Evolutionary conservation across 2,329 filamentous ascomycete genomes (phyloP).

Genomic region (Diaporthe ampelina): DNA sequence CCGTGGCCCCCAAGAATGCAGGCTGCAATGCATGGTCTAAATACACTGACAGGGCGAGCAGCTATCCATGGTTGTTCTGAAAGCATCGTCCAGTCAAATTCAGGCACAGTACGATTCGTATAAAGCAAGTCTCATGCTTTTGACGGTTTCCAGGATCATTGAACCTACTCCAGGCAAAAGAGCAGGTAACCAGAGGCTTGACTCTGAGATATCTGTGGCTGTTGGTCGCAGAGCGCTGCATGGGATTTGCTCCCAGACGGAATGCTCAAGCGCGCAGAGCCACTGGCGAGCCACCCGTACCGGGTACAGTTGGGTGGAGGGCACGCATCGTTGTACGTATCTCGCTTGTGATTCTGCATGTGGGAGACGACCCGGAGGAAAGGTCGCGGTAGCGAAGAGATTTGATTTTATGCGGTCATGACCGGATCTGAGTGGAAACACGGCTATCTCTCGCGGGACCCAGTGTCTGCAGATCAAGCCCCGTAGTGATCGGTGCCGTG

Average conservation of each 20-base stretch:
- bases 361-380: constrained; percentile 19
- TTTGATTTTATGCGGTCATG: constrained; percentile 39
- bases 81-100: constrained; percentile 13
- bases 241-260: neutral
- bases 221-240: neutral
- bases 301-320: neutral
- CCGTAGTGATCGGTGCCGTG: constrained; percentile 39
- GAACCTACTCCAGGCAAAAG: neutral
- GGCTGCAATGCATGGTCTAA: constrained; percentile 40
- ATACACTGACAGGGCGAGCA: constrained; percentile 7
- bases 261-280: neutral
- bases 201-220: neutral
- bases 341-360: constrained; percentile 14
- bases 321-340: neutral
- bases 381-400: constrained; percentile 30
- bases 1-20: constrained; percentile 34
- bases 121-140: neutral
- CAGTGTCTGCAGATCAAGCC: constrained; percentile 39
- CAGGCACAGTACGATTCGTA: neutral
- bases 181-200: neutral
- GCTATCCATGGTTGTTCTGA: neutral
- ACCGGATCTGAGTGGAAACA: constrained; percentile 41
- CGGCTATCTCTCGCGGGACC: constrained; percentile 39
- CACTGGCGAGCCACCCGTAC: neutral
- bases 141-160: neutral